phyloP scores from a whole-genome alignment of 495 filamentous ascomycete genomes.

The Friedmanniomyces endolithicus region DNA sequence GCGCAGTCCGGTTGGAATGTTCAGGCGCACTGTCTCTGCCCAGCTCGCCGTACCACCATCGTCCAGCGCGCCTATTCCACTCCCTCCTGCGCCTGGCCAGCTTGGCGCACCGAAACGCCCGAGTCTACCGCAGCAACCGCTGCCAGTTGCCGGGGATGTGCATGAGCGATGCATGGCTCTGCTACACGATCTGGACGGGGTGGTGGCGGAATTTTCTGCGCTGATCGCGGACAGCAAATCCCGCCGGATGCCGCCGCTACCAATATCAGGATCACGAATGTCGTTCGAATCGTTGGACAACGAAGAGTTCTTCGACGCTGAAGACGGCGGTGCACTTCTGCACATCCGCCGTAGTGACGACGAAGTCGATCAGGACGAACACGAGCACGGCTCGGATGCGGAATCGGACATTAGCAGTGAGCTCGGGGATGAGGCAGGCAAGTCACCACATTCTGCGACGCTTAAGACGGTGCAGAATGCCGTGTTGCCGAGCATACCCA shows the following conservation, averaged over 20 bases:
- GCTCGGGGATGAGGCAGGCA: constrained; percentile 33
- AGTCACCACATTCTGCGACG: constrained; percentile 29
- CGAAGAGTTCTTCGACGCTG: constrained; percentile 91
- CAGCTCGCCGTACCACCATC: constrained; percentile 49
- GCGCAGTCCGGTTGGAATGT: constrained; percentile 32
- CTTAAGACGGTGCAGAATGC: constrained; percentile 36
- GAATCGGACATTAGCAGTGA: constrained; percentile 52
- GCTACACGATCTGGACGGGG: constrained; percentile 67
- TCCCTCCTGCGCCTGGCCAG: constrained; percentile 27
- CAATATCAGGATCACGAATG: constrained; percentile 40
- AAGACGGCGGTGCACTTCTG: constrained; percentile 46
- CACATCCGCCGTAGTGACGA: constrained; percentile 54
- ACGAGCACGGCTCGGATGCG: constrained; percentile 34
- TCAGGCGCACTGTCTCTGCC: constrained; percentile 38
- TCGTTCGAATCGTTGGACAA: constrained; percentile 72
- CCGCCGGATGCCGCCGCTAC: constrained; percentile 43
- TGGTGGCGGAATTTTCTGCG: constrained; percentile 66
- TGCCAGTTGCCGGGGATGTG: constrained; percentile 44
- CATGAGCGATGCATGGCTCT: constrained; percentile 70
- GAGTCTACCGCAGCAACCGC: constrained; percentile 7
- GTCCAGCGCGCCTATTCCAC: constrained; percentile 23
- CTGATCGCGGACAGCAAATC: constrained; percentile 68
- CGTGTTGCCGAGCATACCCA: constrained; percentile 60
- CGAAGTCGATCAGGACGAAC: constrained; percentile 34
- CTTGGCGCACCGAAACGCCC: constrained; percentile 30